These are phyloP conservation scores for Globisporangium solare DNA, from an alignment of 352 stramenopile genomes.

Conservation along the genomic window DNA sequence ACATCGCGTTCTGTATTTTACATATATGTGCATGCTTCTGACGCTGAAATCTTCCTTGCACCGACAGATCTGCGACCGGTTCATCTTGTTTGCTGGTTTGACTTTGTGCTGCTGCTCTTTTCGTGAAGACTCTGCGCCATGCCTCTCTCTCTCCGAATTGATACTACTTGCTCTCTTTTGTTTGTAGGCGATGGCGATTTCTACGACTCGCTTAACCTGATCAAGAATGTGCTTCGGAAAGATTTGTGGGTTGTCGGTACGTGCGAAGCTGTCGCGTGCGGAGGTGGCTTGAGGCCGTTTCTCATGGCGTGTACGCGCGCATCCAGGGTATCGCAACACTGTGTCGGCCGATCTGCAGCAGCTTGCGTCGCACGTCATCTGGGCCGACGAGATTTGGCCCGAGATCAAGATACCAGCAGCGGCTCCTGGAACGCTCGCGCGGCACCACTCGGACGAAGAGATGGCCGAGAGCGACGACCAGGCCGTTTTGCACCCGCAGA, in stretches of 20 bases:
- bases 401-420: slow-evolving; percentile 25
- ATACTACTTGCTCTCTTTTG: slow-evolving; percentile 3
- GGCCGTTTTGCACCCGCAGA: not conserved
- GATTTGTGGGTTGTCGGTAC: slow-evolving; percentile 84
- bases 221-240: slow-evolving; percentile 79
- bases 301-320: not conserved
- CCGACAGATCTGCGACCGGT: slow-evolving; percentile 67
- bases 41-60: slow-evolving; percentile 6
- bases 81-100: slow-evolving; percentile 78
- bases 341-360: slow-evolving; percentile 79
- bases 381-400: slow-evolving; percentile 62
- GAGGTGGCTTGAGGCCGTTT: not conserved
- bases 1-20: slow-evolving; percentile 3
- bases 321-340: slow-evolving; percentile 58
- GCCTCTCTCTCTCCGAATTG: not conserved
- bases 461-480: slow-evolving; percentile 8
- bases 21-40: not conserved
- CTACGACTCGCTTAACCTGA: slow-evolving; percentile 79
- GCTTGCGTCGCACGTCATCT: slow-evolving; percentile 70
- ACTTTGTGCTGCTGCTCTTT: not conserved
- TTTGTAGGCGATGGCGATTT: slow-evolving; percentile 76
- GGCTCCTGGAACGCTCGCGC: slow-evolving; percentile 9
- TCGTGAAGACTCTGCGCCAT: not conserved
- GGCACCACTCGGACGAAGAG: slow-evolving; percentile 1
- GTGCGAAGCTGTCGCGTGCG: slow-evolving; percentile 1